phyloP scores from a whole-genome alignment of 1,139 yeast species.

The Geotrichum cucujoidarum region DNA sequence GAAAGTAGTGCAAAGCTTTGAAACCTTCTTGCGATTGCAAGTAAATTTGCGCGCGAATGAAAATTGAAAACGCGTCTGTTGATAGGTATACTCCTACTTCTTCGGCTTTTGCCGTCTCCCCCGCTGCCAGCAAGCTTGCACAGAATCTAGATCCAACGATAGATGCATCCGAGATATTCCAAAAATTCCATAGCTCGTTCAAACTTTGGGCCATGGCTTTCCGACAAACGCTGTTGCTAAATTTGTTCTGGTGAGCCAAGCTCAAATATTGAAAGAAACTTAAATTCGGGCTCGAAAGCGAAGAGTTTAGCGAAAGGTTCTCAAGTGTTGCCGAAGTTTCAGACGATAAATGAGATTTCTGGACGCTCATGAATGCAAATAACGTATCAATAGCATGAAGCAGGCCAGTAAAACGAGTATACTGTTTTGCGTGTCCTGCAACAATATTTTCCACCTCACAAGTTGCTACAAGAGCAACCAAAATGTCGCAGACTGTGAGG shows the following conservation, averaged over 20 bases:
- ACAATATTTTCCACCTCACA: slow-evolving; percentile 22
- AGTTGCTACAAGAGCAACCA: slow-evolving; percentile 22
- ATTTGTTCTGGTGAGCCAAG: not conserved
- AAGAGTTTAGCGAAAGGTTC: not conserved
- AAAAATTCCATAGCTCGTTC: slow-evolving; percentile 2
- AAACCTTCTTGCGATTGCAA: slow-evolving; percentile 20
- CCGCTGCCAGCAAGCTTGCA: slow-evolving; percentile 5
- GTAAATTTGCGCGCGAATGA: slow-evolving; percentile 26
- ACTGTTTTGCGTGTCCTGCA: slow-evolving; percentile 22
- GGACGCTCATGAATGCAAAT: slow-evolving; percentile 12
- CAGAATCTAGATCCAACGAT: slow-evolving; percentile 5
- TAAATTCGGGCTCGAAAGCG: not conserved
- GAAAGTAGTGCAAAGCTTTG: slow-evolving; percentile 23
- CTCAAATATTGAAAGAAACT: slow-evolving; percentile 3
- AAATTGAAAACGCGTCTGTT: slow-evolving; percentile 23
- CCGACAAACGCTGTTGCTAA: not conserved
- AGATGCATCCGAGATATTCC: not conserved
- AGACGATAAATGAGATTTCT: not conserved
- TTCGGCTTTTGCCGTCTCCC: slow-evolving; percentile 5
- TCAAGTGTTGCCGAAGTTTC: not conserved
- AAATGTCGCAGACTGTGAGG: slow-evolving; percentile 23
- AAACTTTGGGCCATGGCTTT: slow-evolving; percentile 1
- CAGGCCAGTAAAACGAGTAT: slow-evolving; percentile 19
- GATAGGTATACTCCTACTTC: slow-evolving; percentile 21
- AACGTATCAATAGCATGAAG: slow-evolving; percentile 22